These are phyloP conservation scores for Kernera saxatilis DNA, from an alignment of 345 rosid genomes.

Conservation along the genomic window DNA sequence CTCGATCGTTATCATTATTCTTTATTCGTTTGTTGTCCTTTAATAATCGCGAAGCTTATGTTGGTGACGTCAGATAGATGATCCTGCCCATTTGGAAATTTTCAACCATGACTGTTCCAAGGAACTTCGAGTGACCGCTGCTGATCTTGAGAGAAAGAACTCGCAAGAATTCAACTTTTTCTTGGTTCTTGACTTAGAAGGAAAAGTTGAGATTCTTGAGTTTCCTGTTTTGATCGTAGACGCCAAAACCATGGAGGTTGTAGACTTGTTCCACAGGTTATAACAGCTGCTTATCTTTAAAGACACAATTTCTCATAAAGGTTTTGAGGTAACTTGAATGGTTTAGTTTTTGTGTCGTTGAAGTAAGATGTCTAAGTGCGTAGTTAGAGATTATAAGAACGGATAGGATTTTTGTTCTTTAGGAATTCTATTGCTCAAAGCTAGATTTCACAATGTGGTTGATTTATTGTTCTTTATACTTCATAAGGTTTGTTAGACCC, in stretches of 20 bases:
- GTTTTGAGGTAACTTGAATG: not conserved
- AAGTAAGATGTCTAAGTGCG: not conserved
- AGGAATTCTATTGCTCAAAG: not conserved
- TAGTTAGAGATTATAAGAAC: not conserved
- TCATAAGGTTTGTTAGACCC: slow-evolving; percentile 77
- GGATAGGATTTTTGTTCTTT: not conserved
- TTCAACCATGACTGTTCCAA: slow-evolving; percentile 63
- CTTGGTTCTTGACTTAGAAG: slow-evolving; percentile 88
- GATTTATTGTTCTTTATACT: not conserved
- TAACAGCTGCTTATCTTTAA: not conserved
- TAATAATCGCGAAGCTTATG: not conserved
- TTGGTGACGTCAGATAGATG: slow-evolving; percentile 55
- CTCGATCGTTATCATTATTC: not conserved
- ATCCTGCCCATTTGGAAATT: slow-evolving; percentile 56
- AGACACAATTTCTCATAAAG: not conserved
- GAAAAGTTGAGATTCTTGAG: slow-evolving; percentile 91
- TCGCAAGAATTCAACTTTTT: slow-evolving; percentile 63
- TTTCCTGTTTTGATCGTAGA: slow-evolving; percentile 75
- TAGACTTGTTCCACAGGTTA: slow-evolving; percentile 91
- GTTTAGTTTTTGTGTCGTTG: not conserved
- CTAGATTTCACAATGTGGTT: not conserved
- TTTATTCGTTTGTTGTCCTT: not conserved
- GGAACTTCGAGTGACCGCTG: slow-evolving; percentile 52
- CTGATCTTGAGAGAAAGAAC: slow-evolving; percentile 34
- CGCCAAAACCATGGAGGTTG: slow-evolving; percentile 54